Evolutionary conservation across 225 moss, liverwort and hornwort species (phyloP).

Genomic region (Physcomitrium patens): DNA sequence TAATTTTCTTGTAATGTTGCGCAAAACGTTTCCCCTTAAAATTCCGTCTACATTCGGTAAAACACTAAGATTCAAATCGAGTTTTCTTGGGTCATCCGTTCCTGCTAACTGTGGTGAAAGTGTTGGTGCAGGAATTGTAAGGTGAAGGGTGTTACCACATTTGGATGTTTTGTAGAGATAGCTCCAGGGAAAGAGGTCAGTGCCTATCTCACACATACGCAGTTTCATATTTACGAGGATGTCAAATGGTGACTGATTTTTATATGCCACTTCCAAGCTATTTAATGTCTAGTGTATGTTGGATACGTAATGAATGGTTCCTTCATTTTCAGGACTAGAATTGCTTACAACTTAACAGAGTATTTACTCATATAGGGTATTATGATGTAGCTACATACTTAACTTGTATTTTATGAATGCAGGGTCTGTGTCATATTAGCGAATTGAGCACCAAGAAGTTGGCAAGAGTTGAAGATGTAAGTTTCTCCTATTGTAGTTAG

Average conservation of each 20-base stretch:
- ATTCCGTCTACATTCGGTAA: not conserved
- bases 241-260: not conserved
- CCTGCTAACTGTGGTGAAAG: conserved; percentile 22
- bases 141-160: conserved; percentile 79
- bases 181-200: conserved; percentile 93
- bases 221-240: not conserved
- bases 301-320: not conserved
- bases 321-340: not conserved
- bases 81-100: conserved; percentile 1
- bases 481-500: conserved; percentile 20
- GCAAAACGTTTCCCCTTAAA: not conserved
- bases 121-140: conserved; percentile 73
- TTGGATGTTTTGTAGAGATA: conserved; percentile 97
- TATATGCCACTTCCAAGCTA: conserved; percentile 1
- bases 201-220: conserved; percentile 9
- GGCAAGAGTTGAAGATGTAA: conserved; percentile 92
- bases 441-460: conserved; percentile 74
- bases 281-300: conserved; percentile 1
- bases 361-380: not conserved
- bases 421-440: conserved; percentile 94
- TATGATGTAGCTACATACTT: conserved; percentile 21
- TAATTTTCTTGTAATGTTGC: not conserved
- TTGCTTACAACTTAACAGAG: not conserved
- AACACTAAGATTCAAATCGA: not conserved
- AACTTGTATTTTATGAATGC: conserved; percentile 35